Base-by-base conservation (phyloP, 345 rosid genomes). In the Carallia pectinifolia region DNA sequence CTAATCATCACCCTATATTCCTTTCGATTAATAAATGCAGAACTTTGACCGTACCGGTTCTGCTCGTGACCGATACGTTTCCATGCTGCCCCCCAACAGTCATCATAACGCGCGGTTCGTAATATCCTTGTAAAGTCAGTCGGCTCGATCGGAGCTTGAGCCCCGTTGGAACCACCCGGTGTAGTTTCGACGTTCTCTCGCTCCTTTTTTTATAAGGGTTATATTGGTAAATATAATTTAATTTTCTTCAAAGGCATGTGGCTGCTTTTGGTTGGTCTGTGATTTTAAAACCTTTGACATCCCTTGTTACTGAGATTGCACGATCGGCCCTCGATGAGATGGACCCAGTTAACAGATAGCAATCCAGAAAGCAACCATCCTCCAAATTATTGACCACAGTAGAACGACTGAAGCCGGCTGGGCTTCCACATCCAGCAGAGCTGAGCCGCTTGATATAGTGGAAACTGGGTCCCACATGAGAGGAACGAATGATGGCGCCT, bases 41-140 rank as follows among this genome's bases (percentile, higher is more conserved):
- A 44, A 12, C 50, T 44, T 44, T 44, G 50, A 67, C 72, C 71
- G 59, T 55, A 23, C 54, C 65, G 74, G 68, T 58, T 55, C 54
- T 65, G 74, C 80, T 78, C 84, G 84, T 80, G 82, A 78, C 82
- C 58, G 56, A 66, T 78, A 74, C 82, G 85, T 74, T 77, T 85
- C 80, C 55, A 58, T 61, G 65, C 82, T 79, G 69, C 74, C 70
- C 18, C 18, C 66, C 64, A 44, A 30, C 37, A 27, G 59, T 70
- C 81, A 82, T 82, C 9, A 80, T 80, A 65, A 61, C 65, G 8
- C 60, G 19, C 5, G 16, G 67, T 52, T 58, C 39, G 48, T 62
- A 23, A 52, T 70, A 16, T 40, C 0, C 23, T 16, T 40, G 31
- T 12, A 0, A 12, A 13, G 23, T 34, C 47, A 54, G 50, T 67